Conservation (phyloP, 2,329 filamentous ascomycete species). For the Chaetothyriales sp. region DNA sequence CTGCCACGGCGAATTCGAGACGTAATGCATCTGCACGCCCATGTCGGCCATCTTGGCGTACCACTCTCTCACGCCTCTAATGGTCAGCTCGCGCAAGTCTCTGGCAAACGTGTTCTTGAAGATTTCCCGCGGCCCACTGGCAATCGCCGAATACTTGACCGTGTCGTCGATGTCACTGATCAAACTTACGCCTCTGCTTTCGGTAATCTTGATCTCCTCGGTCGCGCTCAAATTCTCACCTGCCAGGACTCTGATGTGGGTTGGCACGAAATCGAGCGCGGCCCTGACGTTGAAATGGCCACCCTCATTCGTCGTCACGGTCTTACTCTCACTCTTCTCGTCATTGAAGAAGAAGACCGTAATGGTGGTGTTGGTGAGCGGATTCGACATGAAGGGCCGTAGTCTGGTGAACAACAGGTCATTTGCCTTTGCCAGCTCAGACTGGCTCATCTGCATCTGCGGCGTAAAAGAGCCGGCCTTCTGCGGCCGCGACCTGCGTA, state of each 20-base stretch:
- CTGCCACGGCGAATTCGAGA: constrained; percentile 99
- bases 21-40: constrained; percentile 86
- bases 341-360: constrained; percentile 95
- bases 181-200: constrained; percentile 68
- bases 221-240: constrained; percentile 73
- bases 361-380: constrained; percentile 61
- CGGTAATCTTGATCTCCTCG: constrained; percentile 63
- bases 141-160: constrained; percentile 87
- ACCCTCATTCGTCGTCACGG: constrained; percentile 70
- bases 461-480: constrained; percentile 38
- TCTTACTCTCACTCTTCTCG: constrained; percentile 64
- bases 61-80: constrained; percentile 84
- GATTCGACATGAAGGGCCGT: constrained; percentile 77
- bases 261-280: constrained; percentile 77
- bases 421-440: constrained; percentile 68
- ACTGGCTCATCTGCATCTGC: constrained; percentile 53
- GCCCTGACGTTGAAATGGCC: constrained; percentile 77
- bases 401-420: constrained; percentile 76
- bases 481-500: constrained; percentile 24
- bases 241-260: constrained; percentile 73
- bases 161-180: constrained; percentile 98
- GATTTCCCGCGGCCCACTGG: constrained; percentile 75
- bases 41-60: constrained; percentile 63
- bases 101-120: constrained; percentile 93
- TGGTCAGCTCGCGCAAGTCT: constrained; percentile 64